A percentile compares a stretch with the other conserved stretches of the same genome.
phyloP scores from a whole-genome alignment of 179 eudicot genomes.

The Corrigiola litoralis region DNA sequence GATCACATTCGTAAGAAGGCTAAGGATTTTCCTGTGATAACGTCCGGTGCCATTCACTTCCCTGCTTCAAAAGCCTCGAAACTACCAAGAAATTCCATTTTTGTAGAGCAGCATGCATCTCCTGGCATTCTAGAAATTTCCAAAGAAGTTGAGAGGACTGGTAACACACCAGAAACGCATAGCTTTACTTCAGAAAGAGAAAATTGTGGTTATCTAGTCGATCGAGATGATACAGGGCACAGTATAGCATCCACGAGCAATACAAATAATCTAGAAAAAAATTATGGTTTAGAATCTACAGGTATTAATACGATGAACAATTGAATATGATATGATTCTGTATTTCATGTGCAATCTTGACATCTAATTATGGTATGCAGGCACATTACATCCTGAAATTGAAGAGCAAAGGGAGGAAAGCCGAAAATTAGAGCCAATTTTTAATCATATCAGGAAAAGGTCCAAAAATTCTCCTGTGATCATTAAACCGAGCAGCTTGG shows the following conservation, averaged over 20 bases:
- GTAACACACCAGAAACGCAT: constrained; percentile 12
- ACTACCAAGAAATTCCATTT: constrained; percentile 37
- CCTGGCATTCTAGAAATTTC: constrained; percentile 22
- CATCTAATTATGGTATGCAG: constrained; percentile 21
- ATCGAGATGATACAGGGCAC: constrained; percentile 20
- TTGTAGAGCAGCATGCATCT: constrained; percentile 38
- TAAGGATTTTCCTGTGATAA: constrained; percentile 38
- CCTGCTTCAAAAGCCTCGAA: constrained; percentile 45
- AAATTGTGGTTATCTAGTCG: constrained; percentile 10
- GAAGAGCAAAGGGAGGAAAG: constrained; percentile 43
- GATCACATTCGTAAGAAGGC: constrained; percentile 48
- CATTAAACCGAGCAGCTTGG: constrained; percentile 29
- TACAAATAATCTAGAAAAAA: constrained; percentile 16
- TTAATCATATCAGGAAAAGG: constrained; percentile 52
- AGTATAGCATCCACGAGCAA: constrained; percentile 17
- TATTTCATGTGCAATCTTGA: not conserved
- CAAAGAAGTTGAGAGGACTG: constrained; percentile 22
- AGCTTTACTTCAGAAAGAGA: constrained; percentile 25
- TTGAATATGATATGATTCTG: not conserved
- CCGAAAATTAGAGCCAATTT: constrained; percentile 32
- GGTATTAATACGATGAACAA: constrained; percentile 11
- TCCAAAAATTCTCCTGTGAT: constrained; percentile 44
- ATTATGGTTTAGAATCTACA: constrained; percentile 24
- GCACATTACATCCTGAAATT: constrained; percentile 17
- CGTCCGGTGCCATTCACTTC: constrained; percentile 34